Conservation (phyloP, 495 filamentous ascomycete species). For the Podospora appendiculata region DNA sequence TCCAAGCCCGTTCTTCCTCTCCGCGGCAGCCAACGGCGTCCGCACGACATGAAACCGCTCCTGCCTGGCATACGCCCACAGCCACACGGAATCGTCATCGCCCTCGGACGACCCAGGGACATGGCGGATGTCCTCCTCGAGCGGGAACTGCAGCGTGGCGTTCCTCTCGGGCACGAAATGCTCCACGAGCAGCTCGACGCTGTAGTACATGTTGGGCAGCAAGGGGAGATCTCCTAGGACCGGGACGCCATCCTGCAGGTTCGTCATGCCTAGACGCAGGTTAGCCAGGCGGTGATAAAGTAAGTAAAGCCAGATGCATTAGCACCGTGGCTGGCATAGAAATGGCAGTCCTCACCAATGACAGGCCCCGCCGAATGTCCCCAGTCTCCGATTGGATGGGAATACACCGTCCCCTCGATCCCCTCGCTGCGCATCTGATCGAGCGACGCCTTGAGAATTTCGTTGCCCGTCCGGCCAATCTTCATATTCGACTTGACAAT, state of each 20-base stretch:
- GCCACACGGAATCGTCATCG: conserved; percentile 22
- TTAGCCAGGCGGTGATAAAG: no score
- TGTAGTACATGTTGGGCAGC: conserved; percentile 36
- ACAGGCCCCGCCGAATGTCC: conserved; percentile 39
- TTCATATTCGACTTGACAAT: conserved; percentile 36
- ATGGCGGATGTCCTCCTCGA: conserved; percentile 32
- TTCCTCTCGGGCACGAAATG: conserved; percentile 37
- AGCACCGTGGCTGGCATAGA: no score
- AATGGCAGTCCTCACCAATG: conserved; percentile 22
- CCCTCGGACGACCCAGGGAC: conserved; percentile 15
- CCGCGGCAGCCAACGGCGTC: conserved; percentile 6
- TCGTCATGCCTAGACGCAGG: conserved; percentile 32
- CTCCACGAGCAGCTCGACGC: conserved; percentile 38
- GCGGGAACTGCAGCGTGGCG: conserved; percentile 31
- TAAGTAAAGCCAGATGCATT: no score
- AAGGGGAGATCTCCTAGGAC: conserved; percentile 34
- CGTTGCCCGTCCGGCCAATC: conserved; percentile 31
- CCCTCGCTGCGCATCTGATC: conserved; percentile 32
- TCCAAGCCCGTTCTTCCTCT: neutral
- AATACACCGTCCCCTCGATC: conserved; percentile 38
- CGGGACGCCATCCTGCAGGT: conserved; percentile 35
- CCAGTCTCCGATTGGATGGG: conserved; percentile 43
- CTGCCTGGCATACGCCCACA: conserved; percentile 40
- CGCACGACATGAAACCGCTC: conserved; percentile 33
- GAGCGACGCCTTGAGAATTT: conserved; percentile 26